Evolutionary conservation across 2,329 filamentous ascomycete species (phyloP), one percentile per base, ranked within the genome.

Genomic region (Hymenotorrendiella dingleyae): DNA sequence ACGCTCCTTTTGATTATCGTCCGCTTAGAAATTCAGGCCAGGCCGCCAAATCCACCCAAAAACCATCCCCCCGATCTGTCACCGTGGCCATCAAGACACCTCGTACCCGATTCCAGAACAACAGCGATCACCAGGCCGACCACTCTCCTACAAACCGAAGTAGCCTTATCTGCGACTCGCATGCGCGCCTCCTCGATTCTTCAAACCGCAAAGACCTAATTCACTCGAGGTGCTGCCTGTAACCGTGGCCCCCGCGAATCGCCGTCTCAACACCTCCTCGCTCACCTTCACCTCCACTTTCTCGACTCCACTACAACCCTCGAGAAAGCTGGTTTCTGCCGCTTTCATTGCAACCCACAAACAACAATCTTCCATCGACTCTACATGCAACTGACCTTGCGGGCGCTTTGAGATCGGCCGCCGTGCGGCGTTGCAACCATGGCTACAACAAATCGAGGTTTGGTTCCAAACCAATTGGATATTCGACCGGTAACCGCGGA

Each of bases 381-480:
- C 30, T 48, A 46, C 22, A 50, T 50, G 50, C 38, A 34, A 34
- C 45, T 19, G 14, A 40, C 29, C 23, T 43, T 45, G 40, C 17
- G 41, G 36, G 42, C 20, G 21, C 29, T 19, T 48, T 30, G 39
- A 48, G 27, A 45, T 40, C 36, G 40, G 46, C 43, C 46, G 46
- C 46, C 40, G 40, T 40, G 46, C 46, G 48, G 38, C 40, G 32
- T 42, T 27, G 39, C 30, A 36, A 51, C n/a, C 22, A 55, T 55
- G 53, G 49, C 49, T 24, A 42, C 46, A 33, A 47, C 40, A 32
- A 24, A 35, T 40, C 45, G 36, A 45, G 43, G 17, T 38, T 49
- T 34, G 35, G 36, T 9, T 29, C 23, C 30, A n/a, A 45, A 26
- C 14, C 29, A 20, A n/a, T 24, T 45, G 14, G 36, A 45, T 17